phyloP scores from a whole-genome alignment of 73 alveolate genomes.

The Stentor coeruleus region DNA sequence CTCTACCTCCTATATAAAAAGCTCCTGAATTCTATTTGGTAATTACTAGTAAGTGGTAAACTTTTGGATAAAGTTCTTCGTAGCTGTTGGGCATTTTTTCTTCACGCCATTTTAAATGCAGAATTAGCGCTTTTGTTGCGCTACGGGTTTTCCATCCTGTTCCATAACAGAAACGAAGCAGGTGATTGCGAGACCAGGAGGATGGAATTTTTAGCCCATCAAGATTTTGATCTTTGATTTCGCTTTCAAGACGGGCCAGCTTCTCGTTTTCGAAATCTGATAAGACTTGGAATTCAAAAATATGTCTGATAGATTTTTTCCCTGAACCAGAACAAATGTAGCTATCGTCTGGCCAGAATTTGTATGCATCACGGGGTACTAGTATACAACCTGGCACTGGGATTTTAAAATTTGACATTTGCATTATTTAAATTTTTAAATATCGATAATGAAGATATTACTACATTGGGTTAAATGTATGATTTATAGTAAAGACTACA shows the following conservation, averaged over 20 bases:
- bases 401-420: background rate
- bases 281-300: background rate
- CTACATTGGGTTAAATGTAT: too few species aligned
- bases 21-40: background rate
- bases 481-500: too few species aligned
- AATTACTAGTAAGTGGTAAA: background rate
- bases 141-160: constrained; percentile 22
- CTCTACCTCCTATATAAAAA: constrained; percentile 15
- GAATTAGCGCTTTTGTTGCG: constrained; percentile 6
- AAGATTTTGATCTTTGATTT: background rate
- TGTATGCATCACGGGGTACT: constrained; percentile 11
- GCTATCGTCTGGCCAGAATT: background rate
- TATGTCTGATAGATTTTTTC: constrained; percentile 6
- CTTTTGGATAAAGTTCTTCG: background rate
- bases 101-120: constrained; percentile 20
- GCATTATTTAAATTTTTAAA: too few species aligned
- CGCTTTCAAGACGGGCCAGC: constrained; percentile 13
- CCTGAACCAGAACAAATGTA: background rate
- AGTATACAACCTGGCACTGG: background rate
- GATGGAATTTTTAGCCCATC: background rate
- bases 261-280: background rate
- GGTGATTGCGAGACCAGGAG: constrained; percentile 1
- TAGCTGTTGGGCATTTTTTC: background rate
- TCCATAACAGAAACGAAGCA: constrained; percentile 18
- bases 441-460: too few species aligned